A percentile compares a stretch with the other conserved stretches of the same genome.
Conservation (phyloP, 352 stramenopile genomes). For the Phytophthora fragariaefolia region DNA sequence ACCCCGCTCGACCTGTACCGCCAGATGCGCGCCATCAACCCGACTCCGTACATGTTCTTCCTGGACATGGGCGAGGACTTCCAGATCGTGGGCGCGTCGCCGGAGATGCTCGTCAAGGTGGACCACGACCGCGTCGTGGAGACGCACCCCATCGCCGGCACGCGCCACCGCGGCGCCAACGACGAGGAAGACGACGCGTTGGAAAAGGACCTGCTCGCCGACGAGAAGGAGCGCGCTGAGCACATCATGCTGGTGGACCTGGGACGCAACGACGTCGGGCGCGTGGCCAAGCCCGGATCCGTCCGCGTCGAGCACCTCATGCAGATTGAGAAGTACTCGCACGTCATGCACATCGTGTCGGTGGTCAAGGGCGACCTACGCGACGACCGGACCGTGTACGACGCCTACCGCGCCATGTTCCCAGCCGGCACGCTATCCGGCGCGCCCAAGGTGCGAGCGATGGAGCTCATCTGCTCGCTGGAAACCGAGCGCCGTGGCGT, state of each 20-base stretch:
- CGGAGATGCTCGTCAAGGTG: conserved; percentile 92
- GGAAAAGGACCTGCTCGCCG: conserved; percentile 75
- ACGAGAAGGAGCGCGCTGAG: conserved; percentile 91
- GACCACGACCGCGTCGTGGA: conserved; percentile 84
- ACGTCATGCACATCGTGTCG: conserved; percentile 93
- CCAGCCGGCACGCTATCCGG: conserved; percentile 87
- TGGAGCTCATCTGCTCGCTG: conserved; percentile 89
- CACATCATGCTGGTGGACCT: conserved; percentile 95
- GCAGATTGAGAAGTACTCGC: conserved; percentile 93
- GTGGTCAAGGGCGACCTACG: conserved; percentile 87
- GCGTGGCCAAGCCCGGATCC: conserved; percentile 80
- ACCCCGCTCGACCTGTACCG: conserved; percentile 86
- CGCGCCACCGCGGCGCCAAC: conserved; percentile 81
- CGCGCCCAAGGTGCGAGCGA: conserved; percentile 90
- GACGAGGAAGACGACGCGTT: conserved; percentile 89
- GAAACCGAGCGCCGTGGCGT: conserved; percentile 83
- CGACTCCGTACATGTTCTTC: conserved; percentile 92
- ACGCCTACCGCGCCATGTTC: conserved; percentile 91
- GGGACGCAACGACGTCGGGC: conserved; percentile 90
- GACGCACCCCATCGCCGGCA: conserved; percentile 92
- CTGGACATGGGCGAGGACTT: conserved; percentile 87
- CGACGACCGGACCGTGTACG: conserved; percentile 84
- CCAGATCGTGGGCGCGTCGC: conserved; percentile 87
- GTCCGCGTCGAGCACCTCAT: conserved; percentile 89
- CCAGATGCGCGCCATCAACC: conserved; percentile 90